Conservation (phyloP, 768 basidiomycete species). For the Rhodosporidiobolus odoratus region DNA sequence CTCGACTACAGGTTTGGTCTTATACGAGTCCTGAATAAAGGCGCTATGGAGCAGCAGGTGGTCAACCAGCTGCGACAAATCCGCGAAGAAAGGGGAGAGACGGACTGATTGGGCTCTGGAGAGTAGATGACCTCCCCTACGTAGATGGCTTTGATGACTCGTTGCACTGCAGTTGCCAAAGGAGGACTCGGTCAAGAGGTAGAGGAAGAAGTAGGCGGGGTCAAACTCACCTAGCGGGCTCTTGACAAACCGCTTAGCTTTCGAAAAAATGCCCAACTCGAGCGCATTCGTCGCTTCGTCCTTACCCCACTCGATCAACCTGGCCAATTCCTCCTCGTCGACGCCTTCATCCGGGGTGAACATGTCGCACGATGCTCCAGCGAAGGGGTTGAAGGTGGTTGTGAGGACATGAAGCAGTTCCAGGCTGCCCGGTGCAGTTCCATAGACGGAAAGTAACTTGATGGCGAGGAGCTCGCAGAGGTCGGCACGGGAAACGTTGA, state of each 20-base stretch:
- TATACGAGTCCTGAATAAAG: slow-evolving; percentile 85
- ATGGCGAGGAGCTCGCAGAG: slow-evolving; percentile 84
- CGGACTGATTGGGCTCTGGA: slow-evolving; percentile 31
- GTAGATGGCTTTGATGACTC: slow-evolving; percentile 81
- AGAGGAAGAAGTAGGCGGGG: not conserved
- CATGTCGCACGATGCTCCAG: slow-evolving; percentile 64
- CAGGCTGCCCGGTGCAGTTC: slow-evolving; percentile 43
- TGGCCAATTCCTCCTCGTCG: slow-evolving; percentile 59
- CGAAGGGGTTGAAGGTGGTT: slow-evolving; percentile 75
- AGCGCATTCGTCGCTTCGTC: slow-evolving; percentile 34
- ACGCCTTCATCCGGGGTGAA: slow-evolving; percentile 60
- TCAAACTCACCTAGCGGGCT: slow-evolving; percentile 57
- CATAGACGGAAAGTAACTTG: slow-evolving; percentile 69
- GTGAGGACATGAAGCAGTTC: slow-evolving; percentile 73
- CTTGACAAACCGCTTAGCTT: slow-evolving; percentile 75
- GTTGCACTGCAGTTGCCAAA: slow-evolving; percentile 55
- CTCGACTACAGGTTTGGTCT: slow-evolving; percentile 61
- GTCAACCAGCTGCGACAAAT: slow-evolving; percentile 43
- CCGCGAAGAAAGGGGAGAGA: no score
- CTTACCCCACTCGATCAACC: slow-evolving; percentile 49
- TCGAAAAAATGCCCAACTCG: slow-evolving; percentile 73
- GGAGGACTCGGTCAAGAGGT: not conserved
- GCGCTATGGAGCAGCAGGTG: slow-evolving; percentile 50
- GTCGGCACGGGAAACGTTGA: slow-evolving; percentile 66
- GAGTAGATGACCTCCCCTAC: slow-evolving; percentile 53